Percentiles rank a stretch among this genome's conserved stretches.
These are phyloP conservation scores for Allium sativum DNA, from an alignment of 106 monocot species.

Conservation along the genomic window DNA sequence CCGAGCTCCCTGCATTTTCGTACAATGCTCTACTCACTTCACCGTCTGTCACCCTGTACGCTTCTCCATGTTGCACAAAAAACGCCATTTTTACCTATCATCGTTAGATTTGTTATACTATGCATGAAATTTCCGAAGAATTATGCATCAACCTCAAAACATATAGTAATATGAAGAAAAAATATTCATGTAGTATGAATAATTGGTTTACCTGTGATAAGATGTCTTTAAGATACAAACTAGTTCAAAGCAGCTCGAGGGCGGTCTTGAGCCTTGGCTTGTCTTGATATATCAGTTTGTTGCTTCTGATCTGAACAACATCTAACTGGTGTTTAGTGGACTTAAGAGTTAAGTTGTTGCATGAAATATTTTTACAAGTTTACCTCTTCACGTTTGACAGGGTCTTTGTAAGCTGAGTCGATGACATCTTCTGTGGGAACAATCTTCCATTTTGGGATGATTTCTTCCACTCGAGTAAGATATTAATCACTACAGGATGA, in stretches of 20 bases:
- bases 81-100: conserved; percentile 69
- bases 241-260: conserved; percentile 81
- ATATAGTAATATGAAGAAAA: no score
- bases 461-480: conserved; percentile 71
- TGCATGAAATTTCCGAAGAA: no score
- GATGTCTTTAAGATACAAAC: conserved; percentile 57
- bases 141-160: no score
- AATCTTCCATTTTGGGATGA: conserved; percentile 97
- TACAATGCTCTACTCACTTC: conserved; percentile 86
- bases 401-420: conserved; percentile 84
- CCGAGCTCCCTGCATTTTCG: conserved; percentile 47
- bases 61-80: conserved; percentile 77
- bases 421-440: conserved; percentile 91
- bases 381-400: conserved; percentile 77
- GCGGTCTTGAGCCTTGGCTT: conserved; percentile 94
- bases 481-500: conserved; percentile 65
- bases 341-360: no score
- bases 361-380: no score
- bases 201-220: conserved; percentile 30
- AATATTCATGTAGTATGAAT: no score
- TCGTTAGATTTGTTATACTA: no score
- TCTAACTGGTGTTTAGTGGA: no score
- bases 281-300: conserved; percentile 86
- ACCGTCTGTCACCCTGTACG: conserved; percentile 85
- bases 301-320: conserved; percentile 58